These are phyloP conservation scores for Styphnolobium japonicum DNA, from an alignment of 306 rosid genomes.

Conservation along the genomic window DNA sequence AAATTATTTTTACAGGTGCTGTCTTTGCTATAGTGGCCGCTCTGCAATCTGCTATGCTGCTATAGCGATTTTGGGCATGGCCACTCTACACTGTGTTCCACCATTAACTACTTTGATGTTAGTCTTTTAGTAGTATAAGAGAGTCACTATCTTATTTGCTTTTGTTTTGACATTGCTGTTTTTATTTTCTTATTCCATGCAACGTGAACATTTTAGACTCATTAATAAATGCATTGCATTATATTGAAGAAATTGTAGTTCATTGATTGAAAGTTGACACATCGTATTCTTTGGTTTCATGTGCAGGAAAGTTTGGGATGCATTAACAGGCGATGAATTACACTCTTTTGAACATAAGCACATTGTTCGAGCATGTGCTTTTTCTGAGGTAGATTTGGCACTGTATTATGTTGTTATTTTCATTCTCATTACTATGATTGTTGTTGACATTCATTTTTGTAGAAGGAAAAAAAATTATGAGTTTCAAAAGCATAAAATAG, in stretches of 20 bases:
- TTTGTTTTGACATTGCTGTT: not conserved
- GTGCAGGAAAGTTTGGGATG: slow-evolving; percentile 98
- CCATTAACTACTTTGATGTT: not conserved
- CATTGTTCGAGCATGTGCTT: slow-evolving; percentile 94
- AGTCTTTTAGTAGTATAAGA: not conserved
- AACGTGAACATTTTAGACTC: not conserved
- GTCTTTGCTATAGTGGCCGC: not conserved
- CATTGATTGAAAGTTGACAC: not conserved
- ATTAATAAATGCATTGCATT: not conserved
- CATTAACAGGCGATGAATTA: slow-evolving; percentile 83
- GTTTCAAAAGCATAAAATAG: not conserved
- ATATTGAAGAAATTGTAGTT: not conserved
- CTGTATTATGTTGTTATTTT: not conserved
- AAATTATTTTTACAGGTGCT: not conserved
- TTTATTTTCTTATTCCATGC: not conserved
- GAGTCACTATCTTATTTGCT: not conserved
- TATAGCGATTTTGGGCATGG: not conserved
- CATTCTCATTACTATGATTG: not conserved
- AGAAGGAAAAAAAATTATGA: not conserved
- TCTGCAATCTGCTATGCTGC: not conserved
- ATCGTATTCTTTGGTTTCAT: not conserved
- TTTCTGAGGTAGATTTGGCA: slow-evolving; percentile 70
- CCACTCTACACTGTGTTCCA: not conserved
- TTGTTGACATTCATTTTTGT: not conserved
- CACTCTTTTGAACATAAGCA: slow-evolving; percentile 98